phyloP scores from a whole-genome alignment of 495 filamentous ascomycete genomes.

The Aspergillus wentii region DNA sequence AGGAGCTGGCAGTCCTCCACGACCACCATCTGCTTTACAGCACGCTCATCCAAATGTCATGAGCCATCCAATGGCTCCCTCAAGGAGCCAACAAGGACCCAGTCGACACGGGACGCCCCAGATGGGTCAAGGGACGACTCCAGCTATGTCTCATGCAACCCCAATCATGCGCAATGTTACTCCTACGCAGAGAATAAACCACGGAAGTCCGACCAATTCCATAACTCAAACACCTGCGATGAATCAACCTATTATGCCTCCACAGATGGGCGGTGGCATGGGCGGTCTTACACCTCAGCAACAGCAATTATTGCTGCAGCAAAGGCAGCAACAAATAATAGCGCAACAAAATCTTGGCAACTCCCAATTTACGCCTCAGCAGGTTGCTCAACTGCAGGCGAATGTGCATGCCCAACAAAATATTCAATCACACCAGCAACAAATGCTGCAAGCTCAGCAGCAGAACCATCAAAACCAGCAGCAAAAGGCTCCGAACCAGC shows the following conservation, averaged over 20 bases:
- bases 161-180: constrained; percentile 65
- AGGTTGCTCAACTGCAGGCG: constrained; percentile 40
- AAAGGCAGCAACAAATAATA: constrained; percentile 47
- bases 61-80: constrained; percentile 67
- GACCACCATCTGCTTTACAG: constrained; percentile 73
- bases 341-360: constrained; percentile 38
- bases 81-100: constrained; percentile 75
- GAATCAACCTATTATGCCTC: constrained; percentile 45
- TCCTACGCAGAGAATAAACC: constrained; percentile 66
- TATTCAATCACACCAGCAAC: constrained; percentile 42
- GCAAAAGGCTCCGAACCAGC: constrained; percentile 34
- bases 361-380: constrained; percentile 42
- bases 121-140: constrained; percentile 73
- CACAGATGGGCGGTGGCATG: constrained; percentile 35
- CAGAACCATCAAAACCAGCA: constrained; percentile 32
- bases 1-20: constrained; percentile 65
- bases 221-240: constrained; percentile 57
- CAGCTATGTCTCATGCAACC: constrained; percentile 67
- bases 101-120: constrained; percentile 74
- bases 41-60: constrained; percentile 64
- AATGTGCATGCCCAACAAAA: constrained; percentile 51
- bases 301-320: constrained; percentile 39
- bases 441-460: constrained; percentile 28
- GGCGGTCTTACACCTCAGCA: constrained; percentile 39
- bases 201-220: constrained; percentile 61